These are phyloP conservation scores for Dryas alaskensis DNA, from an alignment of 306 rosid genomes.

Conservation along the genomic window DNA sequence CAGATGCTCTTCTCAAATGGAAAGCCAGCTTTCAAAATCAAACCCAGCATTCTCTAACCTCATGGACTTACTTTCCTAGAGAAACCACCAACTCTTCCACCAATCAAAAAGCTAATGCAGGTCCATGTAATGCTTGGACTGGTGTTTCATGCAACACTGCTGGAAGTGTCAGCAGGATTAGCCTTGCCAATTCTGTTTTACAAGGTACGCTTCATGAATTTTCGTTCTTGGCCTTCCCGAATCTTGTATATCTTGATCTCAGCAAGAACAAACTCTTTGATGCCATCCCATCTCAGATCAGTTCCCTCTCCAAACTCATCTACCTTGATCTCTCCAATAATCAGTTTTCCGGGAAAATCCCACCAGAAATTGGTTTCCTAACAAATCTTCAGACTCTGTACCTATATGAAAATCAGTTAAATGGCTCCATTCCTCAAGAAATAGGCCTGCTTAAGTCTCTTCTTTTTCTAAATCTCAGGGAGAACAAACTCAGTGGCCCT, in stretches of 20 bases:
- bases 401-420: constrained; percentile 6
- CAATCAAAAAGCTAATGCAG: neutral
- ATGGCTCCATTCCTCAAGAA: constrained; percentile 19
- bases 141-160: constrained; percentile 26
- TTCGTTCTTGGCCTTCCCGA: constrained; percentile 22
- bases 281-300: constrained; percentile 24
- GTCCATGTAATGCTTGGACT: constrained; percentile 18
- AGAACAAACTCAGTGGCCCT: constrained; percentile 22
- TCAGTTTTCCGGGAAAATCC: constrained; percentile 21
- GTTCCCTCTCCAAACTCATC: constrained; percentile 22
- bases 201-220: constrained; percentile 29
- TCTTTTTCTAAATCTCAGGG: constrained; percentile 15
- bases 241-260: constrained; percentile 25
- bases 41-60: neutral
- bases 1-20: constrained; percentile 39
- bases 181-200: constrained; percentile 18
- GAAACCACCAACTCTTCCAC: neutral
- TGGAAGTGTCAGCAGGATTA: constrained; percentile 15
- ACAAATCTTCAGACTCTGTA: constrained; percentile 9
- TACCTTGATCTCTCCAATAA: constrained; percentile 29
- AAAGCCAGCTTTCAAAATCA: constrained; percentile 24
- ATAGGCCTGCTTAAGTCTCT: constrained; percentile 23
- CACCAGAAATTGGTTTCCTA: constrained; percentile 18
- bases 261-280: constrained; percentile 19
- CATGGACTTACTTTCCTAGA: constrained; percentile 12